A percentile compares a stretch with the other conserved stretches of the same genome.
Evolutionary conservation across 352 stramenopile genomes (phyloP).

Genomic region (Globisporangium nodosum): DNA sequence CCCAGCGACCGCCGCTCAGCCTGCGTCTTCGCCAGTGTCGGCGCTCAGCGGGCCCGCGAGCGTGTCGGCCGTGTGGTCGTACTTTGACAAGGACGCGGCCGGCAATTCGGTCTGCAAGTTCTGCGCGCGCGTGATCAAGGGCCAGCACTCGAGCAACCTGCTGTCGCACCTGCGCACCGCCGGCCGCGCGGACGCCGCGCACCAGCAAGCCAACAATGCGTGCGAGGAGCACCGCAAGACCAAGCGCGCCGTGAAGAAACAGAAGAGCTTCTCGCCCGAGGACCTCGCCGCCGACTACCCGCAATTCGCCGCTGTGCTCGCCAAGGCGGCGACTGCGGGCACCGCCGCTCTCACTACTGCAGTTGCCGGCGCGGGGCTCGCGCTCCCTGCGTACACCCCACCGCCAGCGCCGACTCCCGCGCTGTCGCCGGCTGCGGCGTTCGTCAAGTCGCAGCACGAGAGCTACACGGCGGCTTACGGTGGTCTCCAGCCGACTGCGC

Average conservation of each 20-base stretch:
- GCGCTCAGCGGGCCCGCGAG: conserved; percentile 37
- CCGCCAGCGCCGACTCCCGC: neutral
- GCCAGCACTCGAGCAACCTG: conserved; percentile 80
- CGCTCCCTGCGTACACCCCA: neutral
- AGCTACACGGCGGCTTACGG: conserved; percentile 15
- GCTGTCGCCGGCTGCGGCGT: neutral
- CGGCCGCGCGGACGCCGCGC: conserved; percentile 55
- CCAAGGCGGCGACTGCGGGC: neutral
- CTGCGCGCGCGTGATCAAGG: conserved; percentile 80
- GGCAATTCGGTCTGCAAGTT: conserved; percentile 85
- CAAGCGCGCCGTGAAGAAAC: conserved; percentile 73
- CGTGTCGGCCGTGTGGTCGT: conserved; percentile 77
- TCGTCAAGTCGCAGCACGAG: conserved; percentile 47
- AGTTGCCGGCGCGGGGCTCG: neutral
- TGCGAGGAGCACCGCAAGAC: conserved; percentile 78
- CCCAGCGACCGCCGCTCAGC: too few relatives aligned
- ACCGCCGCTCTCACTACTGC: neutral
- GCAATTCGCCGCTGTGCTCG: conserved; percentile 25
- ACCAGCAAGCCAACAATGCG: conserved; percentile 68
- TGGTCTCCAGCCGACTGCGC: conserved; percentile 12
- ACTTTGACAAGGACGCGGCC: conserved; percentile 71
- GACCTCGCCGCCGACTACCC: conserved; percentile 49
- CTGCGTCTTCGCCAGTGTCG: neutral
- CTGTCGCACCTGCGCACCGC: conserved; percentile 73
- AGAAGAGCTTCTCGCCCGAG: conserved; percentile 55